These are phyloP conservation scores for Ascochyta fabae DNA, from an alignment of 2,329 filamentous ascomycete species.

Conservation along the genomic window DNA sequence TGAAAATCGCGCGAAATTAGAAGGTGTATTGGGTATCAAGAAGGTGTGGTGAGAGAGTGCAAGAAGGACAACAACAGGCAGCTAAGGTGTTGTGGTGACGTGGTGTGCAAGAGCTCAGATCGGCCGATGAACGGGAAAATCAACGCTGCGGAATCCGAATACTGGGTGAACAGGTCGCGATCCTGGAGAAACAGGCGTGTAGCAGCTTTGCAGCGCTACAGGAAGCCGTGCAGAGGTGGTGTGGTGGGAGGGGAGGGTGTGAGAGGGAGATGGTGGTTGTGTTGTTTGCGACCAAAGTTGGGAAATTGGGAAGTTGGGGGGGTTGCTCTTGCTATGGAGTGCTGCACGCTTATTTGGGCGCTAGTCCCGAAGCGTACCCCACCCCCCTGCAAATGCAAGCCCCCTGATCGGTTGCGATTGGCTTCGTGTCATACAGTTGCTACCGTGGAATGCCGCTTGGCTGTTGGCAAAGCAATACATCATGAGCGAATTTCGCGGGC, in stretches of 20 bases:
- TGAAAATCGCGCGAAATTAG: constrained; percentile 37
- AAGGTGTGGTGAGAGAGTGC: constrained; percentile 40
- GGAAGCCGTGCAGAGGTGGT: constrained; percentile 28
- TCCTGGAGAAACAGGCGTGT: constrained; percentile 28
- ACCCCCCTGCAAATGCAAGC: no score
- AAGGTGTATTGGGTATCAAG: constrained; percentile 40
- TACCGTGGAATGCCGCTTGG: constrained; percentile 22
- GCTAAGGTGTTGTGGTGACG: constrained; percentile 43
- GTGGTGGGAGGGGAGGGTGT: constrained; percentile 20
- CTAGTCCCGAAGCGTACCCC: constrained; percentile 12
- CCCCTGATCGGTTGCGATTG: constrained; percentile 10
- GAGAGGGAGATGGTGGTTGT: constrained; percentile 15
- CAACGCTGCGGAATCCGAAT: constrained; percentile 19
- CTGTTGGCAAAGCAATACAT: constrained; percentile 19
- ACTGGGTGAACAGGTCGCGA: constrained; percentile 30
- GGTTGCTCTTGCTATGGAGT: constrained; percentile 12
- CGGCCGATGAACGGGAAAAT: constrained; percentile 36
- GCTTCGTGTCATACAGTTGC: constrained; percentile 20
- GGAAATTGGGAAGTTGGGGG: constrained; percentile 20
- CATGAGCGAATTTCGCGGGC: constrained; percentile 16
- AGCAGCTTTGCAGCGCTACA: constrained; percentile 37
- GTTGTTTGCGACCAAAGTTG: constrained; percentile 17
- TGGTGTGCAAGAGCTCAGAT: constrained; percentile 37
- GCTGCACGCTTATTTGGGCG: constrained; percentile 11
- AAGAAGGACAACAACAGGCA: constrained; percentile 43